Base-by-base conservation (phyloP, 345 rosid species). In the Citrus inodora region DNA sequence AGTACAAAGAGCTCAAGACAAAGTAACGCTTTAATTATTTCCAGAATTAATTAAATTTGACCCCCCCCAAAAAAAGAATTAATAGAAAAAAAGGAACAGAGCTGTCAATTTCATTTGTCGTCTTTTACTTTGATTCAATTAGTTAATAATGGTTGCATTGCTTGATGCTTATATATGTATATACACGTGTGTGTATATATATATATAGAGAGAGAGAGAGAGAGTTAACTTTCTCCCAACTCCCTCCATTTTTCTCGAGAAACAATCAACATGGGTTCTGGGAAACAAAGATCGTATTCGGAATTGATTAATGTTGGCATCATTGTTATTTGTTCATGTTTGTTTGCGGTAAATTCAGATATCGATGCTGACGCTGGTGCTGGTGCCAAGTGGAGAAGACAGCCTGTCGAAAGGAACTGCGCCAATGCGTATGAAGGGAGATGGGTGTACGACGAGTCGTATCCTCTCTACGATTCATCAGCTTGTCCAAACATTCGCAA, bases 401-500 rank as follows among this genome's bases (percentile, higher is more conserved):
- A 13, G 33, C 61, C 40, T 62, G 64, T 28, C 9, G 74, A 37
- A 1, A 35, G 53, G 25, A 32, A 6, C 7, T 93, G 97, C 25
- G 51, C 2, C 51, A 82, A 93, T 82, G 27, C 89, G 82, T 95
- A 89, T 66, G 76, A 82, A 83, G 99, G 98, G 59, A 87, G 82
- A 35, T 95, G 99, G 98, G 88, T 89, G 8, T 79, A 79, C 80
- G 98, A 95, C 77, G 7, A 40, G 25, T 87, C 91, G 62, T 91
- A 87, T 70, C 99, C 97, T 66, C 91, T 89, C 67, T 95, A 92
- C 40, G 71, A 90, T 73, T 87, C 99, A 62, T 77, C 94, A 0
- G 65, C 81, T 9, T 95, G 99, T 66, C 96, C 96, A 1, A 87
- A 83, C 80, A 86, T 95, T 74, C 92, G 92, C 75, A 90, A 89